These are phyloP conservation scores for Stagonosporopsis tanaceti DNA, from an alignment of 2,329 filamentous ascomycete genomes.

Conservation along the genomic window DNA sequence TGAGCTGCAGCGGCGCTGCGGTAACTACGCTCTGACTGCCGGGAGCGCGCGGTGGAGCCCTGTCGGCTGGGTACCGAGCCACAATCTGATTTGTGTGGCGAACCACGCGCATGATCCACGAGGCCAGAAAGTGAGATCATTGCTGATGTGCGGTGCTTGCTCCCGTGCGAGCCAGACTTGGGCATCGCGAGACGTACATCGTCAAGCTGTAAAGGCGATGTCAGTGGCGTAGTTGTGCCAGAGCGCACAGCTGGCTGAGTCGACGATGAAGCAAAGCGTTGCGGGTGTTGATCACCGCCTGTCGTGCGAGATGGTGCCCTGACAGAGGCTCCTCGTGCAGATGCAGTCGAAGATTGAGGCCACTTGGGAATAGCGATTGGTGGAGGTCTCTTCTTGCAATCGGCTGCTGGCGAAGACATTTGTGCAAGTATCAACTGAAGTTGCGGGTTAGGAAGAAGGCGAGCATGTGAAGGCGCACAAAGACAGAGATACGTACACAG, in stretches of 20 bases:
- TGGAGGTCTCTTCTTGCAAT: conserved; percentile 38
- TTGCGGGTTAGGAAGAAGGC: neutral
- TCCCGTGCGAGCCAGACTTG: conserved; percentile 25
- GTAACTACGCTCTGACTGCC: conserved; percentile 32
- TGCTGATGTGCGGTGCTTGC: conserved; percentile 26
- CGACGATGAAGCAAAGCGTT: conserved; percentile 19
- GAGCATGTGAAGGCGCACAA: neutral
- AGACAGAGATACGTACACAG: neutral
- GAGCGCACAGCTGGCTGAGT: conserved; percentile 18
- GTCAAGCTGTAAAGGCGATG: conserved; percentile 23
- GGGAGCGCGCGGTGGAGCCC: conserved; percentile 33
- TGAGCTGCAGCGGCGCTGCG: conserved; percentile 25
- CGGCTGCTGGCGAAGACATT: conserved; percentile 28
- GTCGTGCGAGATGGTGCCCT: conserved; percentile 17
- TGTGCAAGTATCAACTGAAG: neutral
- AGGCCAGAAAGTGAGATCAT: conserved; percentile 36
- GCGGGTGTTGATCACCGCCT: conserved; percentile 17
- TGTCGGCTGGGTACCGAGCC: conserved; percentile 27
- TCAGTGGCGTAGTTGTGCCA: conserved; percentile 18
- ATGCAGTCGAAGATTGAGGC: conserved; percentile 18
- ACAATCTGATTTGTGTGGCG: conserved; percentile 32
- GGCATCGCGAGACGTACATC: conserved; percentile 14
- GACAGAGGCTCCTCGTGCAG: conserved; percentile 30
- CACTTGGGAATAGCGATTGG: conserved; percentile 32
- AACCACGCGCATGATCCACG: conserved; percentile 33